Conservation (phyloP, 176 grass and related monocot species). For the maize (Zea mays) region Zm-B73-REFERENCE-NAM-5.0 NC_050096.1:236627001-236627500, state of each 20-base stretch:
- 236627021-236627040: conserved; percentile 18
- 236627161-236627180: neutral
- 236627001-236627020: neutral
- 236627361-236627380: neutral
- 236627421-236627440: neutral
- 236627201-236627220: neutral
- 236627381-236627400: neutral
- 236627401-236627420: neutral
- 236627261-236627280: conserved; percentile 2
- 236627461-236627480: neutral
- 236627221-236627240: neutral
- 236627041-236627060: conserved; percentile 16
- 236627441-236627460: neutral
- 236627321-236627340: neutral
- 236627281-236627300: too few species aligned
- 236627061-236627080: conserved; percentile 6
- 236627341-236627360: neutral
- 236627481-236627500: too few species aligned
- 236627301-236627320: too few species aligned
- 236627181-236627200: neutral
- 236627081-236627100: neutral
- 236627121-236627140: neutral
- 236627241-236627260: conserved; percentile 4
- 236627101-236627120: neutral
- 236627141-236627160: conserved; percentile 13